Percentiles rank a stretch among this genome's conserved stretches.
These are phyloP conservation scores for Alternaria alternata DNA, from an alignment of 2,329 filamentous ascomycete species.

Conservation along the genomic window DNA sequence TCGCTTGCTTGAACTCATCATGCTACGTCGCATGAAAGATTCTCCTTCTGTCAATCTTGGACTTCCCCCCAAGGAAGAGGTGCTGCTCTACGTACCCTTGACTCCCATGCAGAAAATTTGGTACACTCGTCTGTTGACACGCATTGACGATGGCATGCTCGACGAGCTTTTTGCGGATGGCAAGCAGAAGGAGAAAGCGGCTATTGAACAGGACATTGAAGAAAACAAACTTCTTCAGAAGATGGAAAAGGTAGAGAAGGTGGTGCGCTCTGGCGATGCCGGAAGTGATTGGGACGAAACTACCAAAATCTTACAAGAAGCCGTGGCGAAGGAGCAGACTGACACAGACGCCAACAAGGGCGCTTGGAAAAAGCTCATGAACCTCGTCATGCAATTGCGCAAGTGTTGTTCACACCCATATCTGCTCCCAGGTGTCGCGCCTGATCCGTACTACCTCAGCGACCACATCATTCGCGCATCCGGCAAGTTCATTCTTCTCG, in stretches of 20 bases:
- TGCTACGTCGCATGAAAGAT: slow-evolving; percentile 67
- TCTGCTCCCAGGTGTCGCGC: slow-evolving; percentile 56
- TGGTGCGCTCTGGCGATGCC: slow-evolving; percentile 19
- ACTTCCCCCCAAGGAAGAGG: slow-evolving; percentile 65
- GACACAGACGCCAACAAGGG: slow-evolving; percentile 42
- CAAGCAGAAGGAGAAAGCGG: slow-evolving; percentile 55
- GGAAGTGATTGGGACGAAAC: slow-evolving; percentile 67
- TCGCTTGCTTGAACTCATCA: slow-evolving; percentile 63
- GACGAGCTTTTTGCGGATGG: slow-evolving; percentile 62
- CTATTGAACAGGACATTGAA: slow-evolving; percentile 49
- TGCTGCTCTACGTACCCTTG: slow-evolving; percentile 65
- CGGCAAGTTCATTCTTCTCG: slow-evolving; percentile 64
- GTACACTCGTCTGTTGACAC: slow-evolving; percentile 66
- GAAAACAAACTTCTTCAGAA: slow-evolving; percentile 46
- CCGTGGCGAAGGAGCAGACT: slow-evolving; percentile 62
- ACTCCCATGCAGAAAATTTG: slow-evolving; percentile 66
- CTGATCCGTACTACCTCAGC: slow-evolving; percentile 57
- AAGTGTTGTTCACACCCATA: slow-evolving; percentile 66
- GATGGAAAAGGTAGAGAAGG: slow-evolving; percentile 45
- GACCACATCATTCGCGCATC: slow-evolving; percentile 61
- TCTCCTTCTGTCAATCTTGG: slow-evolving; percentile 63
- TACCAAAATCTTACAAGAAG: slow-evolving; percentile 95
- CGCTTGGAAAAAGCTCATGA: slow-evolving; percentile 61
- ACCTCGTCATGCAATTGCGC: slow-evolving; percentile 64
- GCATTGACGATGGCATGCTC: slow-evolving; percentile 60